Evolutionary conservation across 1,284 basidiomycete species (phyloP), one percentile per base, ranked within the genome.

Genomic region (Spongispora temasekensis): DNA sequence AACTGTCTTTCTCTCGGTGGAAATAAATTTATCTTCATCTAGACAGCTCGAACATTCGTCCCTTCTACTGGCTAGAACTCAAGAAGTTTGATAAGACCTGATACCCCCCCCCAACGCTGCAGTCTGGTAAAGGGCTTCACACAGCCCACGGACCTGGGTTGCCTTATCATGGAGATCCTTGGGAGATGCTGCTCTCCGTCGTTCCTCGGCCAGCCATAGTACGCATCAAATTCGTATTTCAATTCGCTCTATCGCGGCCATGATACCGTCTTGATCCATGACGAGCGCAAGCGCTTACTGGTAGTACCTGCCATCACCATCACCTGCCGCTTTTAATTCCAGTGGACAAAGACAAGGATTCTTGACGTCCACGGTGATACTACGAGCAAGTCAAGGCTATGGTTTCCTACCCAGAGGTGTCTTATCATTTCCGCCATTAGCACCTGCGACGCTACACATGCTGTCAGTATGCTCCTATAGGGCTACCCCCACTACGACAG

Each of bases 371-470:
- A 57, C 35, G 48, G 56, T 23, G 55, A 57, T 54, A 55, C n/a
- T n/a, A n/a, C 56, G 21, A 40, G 60, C 65, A 60, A 32, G 46
- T 57, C 27, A 42, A 68, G 67, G 68, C 67, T 66, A 66, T 72
- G 70, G 37, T 55, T 42, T 37, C 27, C 17, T 27, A 48, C 13
- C 19, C 17, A 25, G 44, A 48, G 25, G 44, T 48, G 44, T 10
- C 5, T 48, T 48, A 19, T 48, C 12, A 17, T 48, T 48, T 48
- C 9, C 44, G 44, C 17, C 25, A 25, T 7, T 55, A 34, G 19
- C 7, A 58, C 48, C 58, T 31, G 23, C 56, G 44, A n/a, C n/a
- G 27, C 35, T 19, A 28, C 25, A 44, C 54, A 30, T 32, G 2
- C 42, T 37, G 6, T 23, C n/a, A 31, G 28, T 15, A 25, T 15